Evolutionary conservation across 2,329 filamentous ascomycete genomes (phyloP), one percentile per base, ranked within the genome.

Genomic region (Nemania sp.): DNA sequence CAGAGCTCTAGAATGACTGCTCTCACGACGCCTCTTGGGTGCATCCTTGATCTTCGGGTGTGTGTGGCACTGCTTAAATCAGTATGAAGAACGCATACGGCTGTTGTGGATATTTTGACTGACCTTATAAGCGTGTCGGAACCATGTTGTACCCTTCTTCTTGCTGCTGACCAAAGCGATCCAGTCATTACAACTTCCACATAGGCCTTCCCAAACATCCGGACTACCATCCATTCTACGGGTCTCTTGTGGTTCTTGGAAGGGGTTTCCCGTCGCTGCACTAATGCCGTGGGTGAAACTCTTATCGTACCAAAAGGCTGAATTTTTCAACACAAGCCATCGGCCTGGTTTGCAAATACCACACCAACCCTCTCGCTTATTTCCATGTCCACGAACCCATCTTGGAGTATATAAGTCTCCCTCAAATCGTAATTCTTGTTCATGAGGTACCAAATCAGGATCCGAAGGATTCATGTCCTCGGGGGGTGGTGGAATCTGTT

Each of bases 61-160:
- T 0, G 89, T 89, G 77, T 92, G 90, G 73, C 90, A 92, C 89
- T 91, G 70, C 71, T 47, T 32, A 41, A 38, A 53, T 77, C 65
- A 77, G 73, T 57, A 71, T 38, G 18, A n/a, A 11, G 54, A 45
- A 29, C 11, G 52, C 6, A 8, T 43, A 2, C 13, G 5, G 24
- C 8, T 4, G 3, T 2, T 15, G 13, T 29, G 32, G 18, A 43
- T 51, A 4, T 10, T 41, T 10, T 49, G 26, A 61, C 57, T 71
- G 80, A 92, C 91, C 87, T 95, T 96, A 83, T 96, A 96, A 54
- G 93, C 92, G 80, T 97, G 93, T 72, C 93, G 86, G 80, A 95
- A 97, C 92, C 93, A 97, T 3, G 93, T 94, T 0, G 93, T 97
- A n/a, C 92, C 92, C 82, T 95, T 94, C 84, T 95, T 95, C 82